phyloP scores from a whole-genome alignment of 306 rosid species.

The Senna siamea region DNA sequence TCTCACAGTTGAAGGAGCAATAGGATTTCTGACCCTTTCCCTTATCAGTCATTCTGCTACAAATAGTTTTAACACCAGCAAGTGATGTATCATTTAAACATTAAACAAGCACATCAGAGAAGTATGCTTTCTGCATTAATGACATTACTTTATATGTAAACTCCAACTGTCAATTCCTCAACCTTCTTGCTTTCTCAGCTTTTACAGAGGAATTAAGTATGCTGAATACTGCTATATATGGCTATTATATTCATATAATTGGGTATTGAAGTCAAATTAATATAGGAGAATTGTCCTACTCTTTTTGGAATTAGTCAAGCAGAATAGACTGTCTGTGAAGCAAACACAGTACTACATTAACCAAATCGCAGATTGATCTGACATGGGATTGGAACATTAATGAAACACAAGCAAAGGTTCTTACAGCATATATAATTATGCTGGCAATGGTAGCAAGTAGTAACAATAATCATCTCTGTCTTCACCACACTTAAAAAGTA shows the following conservation, averaged over 20 bases:
- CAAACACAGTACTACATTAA: not conserved
- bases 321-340: not conserved
- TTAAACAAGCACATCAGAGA: not conserved
- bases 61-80: not conserved
- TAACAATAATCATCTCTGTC: too few species aligned
- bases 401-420: not conserved
- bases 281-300: not conserved
- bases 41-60: not conserved
- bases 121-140: not conserved
- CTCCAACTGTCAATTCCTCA: not conserved
- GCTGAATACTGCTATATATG: not conserved
- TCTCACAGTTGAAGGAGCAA: slow-evolving; percentile 4
- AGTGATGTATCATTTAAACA: slow-evolving; percentile 5
- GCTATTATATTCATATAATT: not conserved
- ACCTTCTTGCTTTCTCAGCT: not conserved
- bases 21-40: not conserved
- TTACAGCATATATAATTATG: not conserved
- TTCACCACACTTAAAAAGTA: too few species aligned
- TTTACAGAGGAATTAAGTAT: not conserved
- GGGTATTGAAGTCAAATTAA: not conserved
- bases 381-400: not conserved
- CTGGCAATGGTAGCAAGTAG: too few species aligned
- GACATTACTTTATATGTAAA: not conserved
- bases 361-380: not conserved
- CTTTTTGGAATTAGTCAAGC: not conserved